These are phyloP conservation scores for Coprinellus aureogranulatus DNA, from an alignment of 768 basidiomycete species.

Conservation along the genomic window DNA sequence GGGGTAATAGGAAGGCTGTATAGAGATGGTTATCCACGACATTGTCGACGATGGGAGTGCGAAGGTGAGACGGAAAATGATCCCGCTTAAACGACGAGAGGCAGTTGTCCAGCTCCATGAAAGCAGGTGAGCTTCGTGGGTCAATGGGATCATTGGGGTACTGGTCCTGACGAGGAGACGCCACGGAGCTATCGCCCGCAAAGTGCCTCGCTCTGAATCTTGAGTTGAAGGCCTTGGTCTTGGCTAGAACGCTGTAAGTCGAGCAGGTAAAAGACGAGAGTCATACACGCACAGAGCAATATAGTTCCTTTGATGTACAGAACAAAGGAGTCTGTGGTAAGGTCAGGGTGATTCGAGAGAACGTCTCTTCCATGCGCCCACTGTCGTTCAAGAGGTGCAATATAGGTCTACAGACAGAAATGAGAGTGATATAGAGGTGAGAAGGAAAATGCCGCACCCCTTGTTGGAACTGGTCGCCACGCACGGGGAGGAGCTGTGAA, in stretches of 20 bases:
- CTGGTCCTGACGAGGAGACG: slow-evolving; percentile 32
- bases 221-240: slow-evolving; percentile 61
- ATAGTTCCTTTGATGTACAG: slow-evolving; percentile 70
- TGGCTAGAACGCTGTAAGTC: slow-evolving; percentile 26
- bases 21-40: slow-evolving; percentile 62
- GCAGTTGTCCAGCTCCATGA: slow-evolving; percentile 59
- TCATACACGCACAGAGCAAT: slow-evolving; percentile 53
- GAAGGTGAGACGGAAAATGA: slow-evolving; percentile 57
- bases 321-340: slow-evolving; percentile 67
- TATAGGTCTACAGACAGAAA: slow-evolving; percentile 36
- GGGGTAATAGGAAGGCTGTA: slow-evolving; percentile 41
- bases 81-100: slow-evolving; percentile 50
- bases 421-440: not conserved
- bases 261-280: not conserved
- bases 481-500: slow-evolving; percentile 65
- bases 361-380: slow-evolving; percentile 64
- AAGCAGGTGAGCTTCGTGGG: slow-evolving; percentile 58
- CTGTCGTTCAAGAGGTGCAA: slow-evolving; percentile 54
- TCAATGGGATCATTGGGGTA: slow-evolving; percentile 50
- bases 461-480: slow-evolving; percentile 56
- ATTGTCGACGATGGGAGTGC: slow-evolving; percentile 54
- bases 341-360: slow-evolving; percentile 57
- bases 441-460: slow-evolving; percentile 43
- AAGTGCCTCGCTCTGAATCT: slow-evolving; percentile 63
- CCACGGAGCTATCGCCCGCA: slow-evolving; percentile 52